Evolutionary conservation across 805 yeast genomes (phyloP), one percentile per base, ranked within the genome.

Genomic region (Candida sakaeoensis): DNA sequence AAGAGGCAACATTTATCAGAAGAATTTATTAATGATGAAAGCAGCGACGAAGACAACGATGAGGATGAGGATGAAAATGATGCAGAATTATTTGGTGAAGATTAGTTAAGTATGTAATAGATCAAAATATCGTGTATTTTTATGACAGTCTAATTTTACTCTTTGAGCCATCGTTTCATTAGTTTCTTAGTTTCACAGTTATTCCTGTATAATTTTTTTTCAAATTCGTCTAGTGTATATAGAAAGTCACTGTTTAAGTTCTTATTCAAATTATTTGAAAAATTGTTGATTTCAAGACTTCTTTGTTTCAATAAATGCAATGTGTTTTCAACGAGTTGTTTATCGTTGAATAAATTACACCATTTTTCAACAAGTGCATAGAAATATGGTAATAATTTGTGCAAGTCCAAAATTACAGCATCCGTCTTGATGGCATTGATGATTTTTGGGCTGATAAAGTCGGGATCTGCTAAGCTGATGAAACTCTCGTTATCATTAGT

Each of bases 381-480:
- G 58, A 77, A 93, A 50, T 85, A 75, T 0, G 89, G 75, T 39
- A 75, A 66, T 26, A 82, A 74, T 2, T 79, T 59, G 46, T 84
- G 83, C 19, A 87, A 55, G 52, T 87, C 91, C n/a, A 88, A 67
- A 14, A 74, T 63, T 1, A 58, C 58, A 1, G 95, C 77, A 45
- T 79, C 83, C 1, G 95, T 72, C 54, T 85, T 86, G 35, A 90
- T 80, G 25, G 96, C 95, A 53, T 89, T 90, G 22, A 85, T 59
- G 15, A 89, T 89, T 42, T 76, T 77, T 7, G 65, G 55, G 16
- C 76, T 68, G 40, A 89, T 73, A 29, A 81, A 78, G 2, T 80
- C 85, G 0, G 98, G 98, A 36, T 77, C 79, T 18, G 77, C 62
- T 39, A 89, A 66, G 36, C 78, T 82, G 5, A 87, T 67, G 50